Conservation (phyloP, 345 rosid species). For the Dipteronia dyeriana region DNA sequence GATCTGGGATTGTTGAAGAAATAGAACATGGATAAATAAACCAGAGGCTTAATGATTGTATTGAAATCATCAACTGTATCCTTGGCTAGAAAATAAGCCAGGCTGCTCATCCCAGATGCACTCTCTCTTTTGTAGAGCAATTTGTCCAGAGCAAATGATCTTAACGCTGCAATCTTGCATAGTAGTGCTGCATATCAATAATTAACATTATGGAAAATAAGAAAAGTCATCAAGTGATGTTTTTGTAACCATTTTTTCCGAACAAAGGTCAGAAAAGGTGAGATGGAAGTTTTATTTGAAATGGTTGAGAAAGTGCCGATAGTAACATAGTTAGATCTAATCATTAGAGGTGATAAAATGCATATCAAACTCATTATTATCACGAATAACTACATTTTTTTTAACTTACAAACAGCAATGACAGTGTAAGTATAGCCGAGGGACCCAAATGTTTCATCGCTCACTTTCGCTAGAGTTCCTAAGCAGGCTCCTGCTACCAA, state of each 20-base stretch:
- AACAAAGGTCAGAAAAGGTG: not conserved
- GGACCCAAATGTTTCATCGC: constrained; percentile 72
- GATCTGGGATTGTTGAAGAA: constrained; percentile 95
- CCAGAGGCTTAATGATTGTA: constrained; percentile 70
- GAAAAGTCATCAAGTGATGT: not conserved
- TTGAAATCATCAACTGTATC: constrained; percentile 77
- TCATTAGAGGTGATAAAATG: not conserved
- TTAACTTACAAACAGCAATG: constrained; percentile 82
- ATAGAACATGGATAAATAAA: constrained; percentile 83
- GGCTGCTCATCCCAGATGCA: constrained; percentile 75
- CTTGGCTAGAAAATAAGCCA: constrained; percentile 80
- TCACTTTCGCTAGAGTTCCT: constrained; percentile 81
- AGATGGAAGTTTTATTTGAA: too few species aligned
- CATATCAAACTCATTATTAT: not conserved
- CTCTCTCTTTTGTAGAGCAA: constrained; percentile 78
- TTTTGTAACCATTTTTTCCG: not conserved
- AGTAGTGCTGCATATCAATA: constrained; percentile 62
- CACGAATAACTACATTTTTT: not conserved
- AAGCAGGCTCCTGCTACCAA: constrained; percentile 87
- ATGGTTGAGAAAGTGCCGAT: not conserved
- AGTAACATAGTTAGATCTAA: too few species aligned
- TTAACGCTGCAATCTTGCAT: constrained; percentile 74
- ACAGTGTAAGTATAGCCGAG: constrained; percentile 80
- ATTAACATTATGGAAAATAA: not conserved
- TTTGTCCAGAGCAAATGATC: constrained; percentile 77